Evolutionary conservation across 1,284 basidiomycete genomes (phyloP).

Genomic region (Cryptococcus depauperatus): DNA sequence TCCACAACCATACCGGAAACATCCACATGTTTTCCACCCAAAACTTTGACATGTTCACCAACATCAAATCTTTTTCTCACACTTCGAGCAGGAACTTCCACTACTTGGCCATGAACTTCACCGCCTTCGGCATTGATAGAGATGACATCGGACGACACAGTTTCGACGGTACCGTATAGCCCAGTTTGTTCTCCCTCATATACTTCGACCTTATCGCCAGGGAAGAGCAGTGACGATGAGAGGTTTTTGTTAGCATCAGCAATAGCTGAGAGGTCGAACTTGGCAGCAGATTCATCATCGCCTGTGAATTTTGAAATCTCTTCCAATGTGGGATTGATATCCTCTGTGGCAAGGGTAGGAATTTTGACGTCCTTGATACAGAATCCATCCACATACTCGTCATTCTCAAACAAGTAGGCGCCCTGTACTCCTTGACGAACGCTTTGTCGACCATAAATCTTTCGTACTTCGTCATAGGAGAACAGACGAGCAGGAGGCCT

Average conservation of each 20-base stretch:
- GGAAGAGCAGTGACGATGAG: conserved; percentile 75
- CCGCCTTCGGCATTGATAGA: conserved; percentile 57
- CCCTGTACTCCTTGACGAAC: conserved; percentile 57
- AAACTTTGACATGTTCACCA: conserved; percentile 98
- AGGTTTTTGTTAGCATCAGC: conserved; percentile 40
- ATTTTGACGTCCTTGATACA: conserved; percentile 94
- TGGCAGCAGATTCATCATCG: conserved; percentile 29
- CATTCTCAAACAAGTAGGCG: conserved; percentile 77
- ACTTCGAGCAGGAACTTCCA: conserved; percentile 76
- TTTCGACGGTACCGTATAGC: conserved; percentile 82
- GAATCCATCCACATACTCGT: conserved; percentile 90
- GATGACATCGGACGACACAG: conserved; percentile 79
- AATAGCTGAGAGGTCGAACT: conserved; percentile 40
- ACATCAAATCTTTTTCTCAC: conserved; percentile 92
- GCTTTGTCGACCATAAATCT: conserved; percentile 70
- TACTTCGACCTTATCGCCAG: conserved; percentile 94
- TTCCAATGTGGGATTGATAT: conserved; percentile 90
- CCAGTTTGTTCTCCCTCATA: conserved; percentile 95
- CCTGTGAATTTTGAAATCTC: conserved; percentile 88
- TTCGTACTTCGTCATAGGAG: conserved; percentile 86
- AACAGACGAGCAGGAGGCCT: conserved; percentile 88
- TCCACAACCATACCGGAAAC: conserved; percentile 95
- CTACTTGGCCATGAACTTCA: conserved; percentile 62
- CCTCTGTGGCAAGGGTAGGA: conserved; percentile 68
- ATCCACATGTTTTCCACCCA: conserved; percentile 86